phyloP scores from a whole-genome alignment of 1,284 basidiomycete species.

The Rugiboletus extremiorientalis region DNA sequence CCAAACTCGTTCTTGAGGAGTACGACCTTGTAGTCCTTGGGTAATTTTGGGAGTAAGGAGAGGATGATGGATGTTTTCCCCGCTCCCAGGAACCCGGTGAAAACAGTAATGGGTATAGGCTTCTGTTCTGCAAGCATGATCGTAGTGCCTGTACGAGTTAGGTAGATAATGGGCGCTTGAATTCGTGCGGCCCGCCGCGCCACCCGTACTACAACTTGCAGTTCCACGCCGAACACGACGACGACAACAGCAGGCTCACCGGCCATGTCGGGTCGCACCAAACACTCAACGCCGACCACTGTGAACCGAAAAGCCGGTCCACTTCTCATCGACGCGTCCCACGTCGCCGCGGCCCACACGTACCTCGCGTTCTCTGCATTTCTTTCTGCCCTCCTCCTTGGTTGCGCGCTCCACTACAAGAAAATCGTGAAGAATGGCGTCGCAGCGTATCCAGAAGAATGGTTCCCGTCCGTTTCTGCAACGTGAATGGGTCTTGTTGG shows the following conservation, averaged over 20 bases:
- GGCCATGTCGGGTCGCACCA: slow-evolving; percentile 23
- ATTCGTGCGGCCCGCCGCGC: no score
- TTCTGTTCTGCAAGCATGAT: slow-evolving; percentile 28
- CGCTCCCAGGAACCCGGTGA: slow-evolving; percentile 81
- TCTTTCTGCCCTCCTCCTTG: slow-evolving; percentile 64
- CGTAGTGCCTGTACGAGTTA: no score
- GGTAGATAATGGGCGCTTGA: no score
- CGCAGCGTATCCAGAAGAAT: slow-evolving; percentile 85
- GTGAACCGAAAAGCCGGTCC: slow-evolving; percentile 8
- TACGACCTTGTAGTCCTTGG: slow-evolving; percentile 81
- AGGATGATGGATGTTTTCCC: slow-evolving; percentile 81
- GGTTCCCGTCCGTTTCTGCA: slow-evolving; percentile 92
- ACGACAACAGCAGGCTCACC: not conserved
- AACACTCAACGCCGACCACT: slow-evolving; percentile 1
- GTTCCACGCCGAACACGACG: not conserved
- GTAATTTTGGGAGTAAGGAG: slow-evolving; percentile 76
- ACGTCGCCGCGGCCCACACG: slow-evolving; percentile 67
- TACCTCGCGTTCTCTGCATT: slow-evolving; percentile 73
- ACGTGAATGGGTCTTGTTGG: slow-evolving; percentile 55
- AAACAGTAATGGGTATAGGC: slow-evolving; percentile 73
- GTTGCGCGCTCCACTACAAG: slow-evolving; percentile 74
- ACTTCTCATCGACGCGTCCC: slow-evolving; percentile 48
- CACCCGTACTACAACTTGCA: no score
- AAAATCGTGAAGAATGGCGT: slow-evolving; percentile 90
- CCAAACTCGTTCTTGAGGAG: slow-evolving; percentile 90